Conservation (phyloP, 306 rosid genomes). For the Prunus dulcis region DNA sequence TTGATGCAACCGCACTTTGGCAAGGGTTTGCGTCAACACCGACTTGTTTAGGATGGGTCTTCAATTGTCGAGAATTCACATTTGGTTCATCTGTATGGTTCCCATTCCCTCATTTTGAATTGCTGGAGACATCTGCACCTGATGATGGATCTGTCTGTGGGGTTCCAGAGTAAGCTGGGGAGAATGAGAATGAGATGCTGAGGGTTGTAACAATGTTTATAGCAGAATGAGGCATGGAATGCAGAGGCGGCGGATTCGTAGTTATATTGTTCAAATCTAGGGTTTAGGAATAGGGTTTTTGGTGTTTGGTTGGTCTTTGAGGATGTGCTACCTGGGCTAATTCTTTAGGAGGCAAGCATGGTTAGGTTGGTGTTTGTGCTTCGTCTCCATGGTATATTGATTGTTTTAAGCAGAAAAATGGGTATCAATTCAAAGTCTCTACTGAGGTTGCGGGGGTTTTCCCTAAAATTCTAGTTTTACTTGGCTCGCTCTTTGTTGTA, state of each 20-base stretch:
- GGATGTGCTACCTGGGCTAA: slow-evolving; percentile 40
- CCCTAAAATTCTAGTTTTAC: slow-evolving; percentile 30
- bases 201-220: slow-evolving; percentile 24
- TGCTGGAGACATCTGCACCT: slow-evolving; percentile 27
- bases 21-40: slow-evolving; percentile 89
- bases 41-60: slow-evolving; percentile 55
- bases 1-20: slow-evolving; percentile 99
- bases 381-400: slow-evolving; percentile 64
- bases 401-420: slow-evolving; percentile 41
- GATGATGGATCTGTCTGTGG: slow-evolving; percentile 36
- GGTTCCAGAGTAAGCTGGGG: slow-evolving; percentile 21
- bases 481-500: slow-evolving; percentile 46
- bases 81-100: slow-evolving; percentile 39
- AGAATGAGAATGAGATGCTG: slow-evolving; percentile 31
- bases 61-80: slow-evolving; percentile 20
- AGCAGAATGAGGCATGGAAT: slow-evolving; percentile 39
- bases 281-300: slow-evolving; percentile 54
- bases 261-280: slow-evolving; percentile 44
- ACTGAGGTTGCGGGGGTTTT: slow-evolving; percentile 42
- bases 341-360: slow-evolving; percentile 84
- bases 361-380: slow-evolving; percentile 29
- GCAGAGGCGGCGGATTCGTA: slow-evolving; percentile 44
- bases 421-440: slow-evolving; percentile 42
- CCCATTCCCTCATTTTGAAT: slow-evolving; percentile 39
- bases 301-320: slow-evolving; percentile 46